These are phyloP conservation scores for Eucalyptus caleyi DNA, from an alignment of 345 rosid species.

Conservation along the genomic window DNA sequence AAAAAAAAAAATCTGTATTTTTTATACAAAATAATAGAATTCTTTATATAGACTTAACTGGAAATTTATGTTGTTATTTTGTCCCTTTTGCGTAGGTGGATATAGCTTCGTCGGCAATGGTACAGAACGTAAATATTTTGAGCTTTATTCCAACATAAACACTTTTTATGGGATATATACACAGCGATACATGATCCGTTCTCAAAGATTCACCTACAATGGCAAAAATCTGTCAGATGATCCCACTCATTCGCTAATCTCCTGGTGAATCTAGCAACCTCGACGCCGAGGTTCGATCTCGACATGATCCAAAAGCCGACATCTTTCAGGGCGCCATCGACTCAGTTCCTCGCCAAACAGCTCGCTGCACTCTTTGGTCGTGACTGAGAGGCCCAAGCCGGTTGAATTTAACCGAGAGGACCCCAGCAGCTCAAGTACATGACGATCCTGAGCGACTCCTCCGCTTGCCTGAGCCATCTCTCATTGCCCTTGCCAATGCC, in stretches of 20 bases:
- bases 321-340: background rate
- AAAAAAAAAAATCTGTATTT: no score
- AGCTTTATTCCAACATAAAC: background rate
- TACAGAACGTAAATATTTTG: background rate
- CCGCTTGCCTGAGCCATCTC: background rate
- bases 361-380: background rate
- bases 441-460: slow-evolving; percentile 18
- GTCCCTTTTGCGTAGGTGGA: background rate
- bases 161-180: background rate
- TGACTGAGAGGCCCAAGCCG: background rate
- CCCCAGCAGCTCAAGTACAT: slow-evolving; percentile 38
- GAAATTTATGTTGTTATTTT: background rate
- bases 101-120: background rate
- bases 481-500: background rate
- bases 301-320: background rate
- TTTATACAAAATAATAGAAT: background rate
- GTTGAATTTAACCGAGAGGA: background rate
- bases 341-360: background rate
- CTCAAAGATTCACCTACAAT: no score
- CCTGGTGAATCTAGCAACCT: background rate
- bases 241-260: background rate
- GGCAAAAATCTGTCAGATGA: background rate
- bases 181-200: no score
- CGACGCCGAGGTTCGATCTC: background rate
- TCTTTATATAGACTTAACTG: no score